These are phyloP conservation scores for Aureobasidium sp. DNA, from an alignment of 2,329 filamentous ascomycete genomes.

Conservation along the genomic window DNA sequence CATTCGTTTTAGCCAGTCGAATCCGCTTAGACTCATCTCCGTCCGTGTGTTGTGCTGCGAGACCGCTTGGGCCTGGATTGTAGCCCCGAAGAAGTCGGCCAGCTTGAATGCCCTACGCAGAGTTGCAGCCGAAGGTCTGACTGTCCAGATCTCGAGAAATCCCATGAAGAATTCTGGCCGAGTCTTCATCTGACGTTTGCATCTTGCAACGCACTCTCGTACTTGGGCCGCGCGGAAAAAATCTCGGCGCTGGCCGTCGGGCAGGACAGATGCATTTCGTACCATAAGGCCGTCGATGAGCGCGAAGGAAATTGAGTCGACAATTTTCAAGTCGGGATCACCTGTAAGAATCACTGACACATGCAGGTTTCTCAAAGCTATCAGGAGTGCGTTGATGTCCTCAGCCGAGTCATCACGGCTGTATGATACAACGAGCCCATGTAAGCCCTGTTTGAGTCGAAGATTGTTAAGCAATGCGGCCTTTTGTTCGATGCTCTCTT, in stretches of 20 bases:
- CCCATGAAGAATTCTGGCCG: slow-evolving; percentile 18
- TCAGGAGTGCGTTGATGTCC: slow-evolving; percentile 11
- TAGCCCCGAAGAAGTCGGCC: slow-evolving; percentile 19
- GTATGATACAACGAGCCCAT: slow-evolving; percentile 17
- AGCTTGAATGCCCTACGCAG: slow-evolving; percentile 19
- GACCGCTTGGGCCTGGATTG: slow-evolving; percentile 6
- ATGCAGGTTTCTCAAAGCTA: slow-evolving; percentile 8
- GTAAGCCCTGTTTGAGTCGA: slow-evolving; percentile 15
- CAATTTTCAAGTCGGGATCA: slow-evolving; percentile 12
- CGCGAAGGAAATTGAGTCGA: slow-evolving; percentile 16
- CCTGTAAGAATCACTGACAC: slow-evolving; percentile 17
- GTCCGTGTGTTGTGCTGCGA: slow-evolving; percentile 12
- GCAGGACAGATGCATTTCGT: slow-evolving; percentile 16
- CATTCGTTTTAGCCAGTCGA: slow-evolving; percentile 18
- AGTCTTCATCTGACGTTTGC: slow-evolving; percentile 17
- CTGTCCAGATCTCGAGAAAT: slow-evolving; percentile 18
- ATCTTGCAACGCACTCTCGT: slow-evolving; percentile 18
- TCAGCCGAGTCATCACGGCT: slow-evolving; percentile 9
- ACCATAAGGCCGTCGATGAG: slow-evolving; percentile 18
- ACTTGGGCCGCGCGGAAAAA: slow-evolving; percentile 17
- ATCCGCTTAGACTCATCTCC: slow-evolving; percentile 19
- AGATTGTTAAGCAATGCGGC: slow-evolving; percentile 14
- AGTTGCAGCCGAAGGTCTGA: slow-evolving; percentile 15
- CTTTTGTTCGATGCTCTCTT: background rate
- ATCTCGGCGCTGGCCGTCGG: slow-evolving; percentile 16